Base-by-base conservation (phyloP, 257 asterid genomes). In the Echites panduratus region DNA sequence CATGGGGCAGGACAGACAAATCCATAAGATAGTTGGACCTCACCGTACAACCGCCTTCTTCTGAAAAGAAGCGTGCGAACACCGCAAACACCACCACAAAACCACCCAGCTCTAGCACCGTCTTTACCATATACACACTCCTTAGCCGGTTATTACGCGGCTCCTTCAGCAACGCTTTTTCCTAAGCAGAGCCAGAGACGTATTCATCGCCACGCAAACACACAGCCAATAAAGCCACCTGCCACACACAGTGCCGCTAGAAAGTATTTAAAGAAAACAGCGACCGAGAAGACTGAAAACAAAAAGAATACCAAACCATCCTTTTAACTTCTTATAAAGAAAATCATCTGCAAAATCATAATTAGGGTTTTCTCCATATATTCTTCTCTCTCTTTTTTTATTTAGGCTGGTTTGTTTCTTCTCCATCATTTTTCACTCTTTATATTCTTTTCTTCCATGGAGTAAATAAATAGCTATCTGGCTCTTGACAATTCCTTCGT, bases 281-380 rank as follows among this genome's bases (percentile, higher is more conserved):
- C 58, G 40, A 44, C 12, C 5, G 5, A 43, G 20, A 12, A 71
- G 11, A 56, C 29, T 32, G 48, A 26, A 35, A 72, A 53, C n/a
- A 67, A 22, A 57, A 16, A 38, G 52, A 44, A 7, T 64, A 53
- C 35, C 48, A 66, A 72, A 47, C 64, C 48, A 11, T 66, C 68
- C 32, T 2, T 69, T 66, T 27, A 56, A 22, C 22, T 49, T 54
- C 44, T 56, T 57, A 32, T 63, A 44, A 44, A 76, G 57, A 63
- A 35, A 70, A 61, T 48, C 11, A 56, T 40, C 44, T 43, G 26
- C 22, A 22, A 66, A 78, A 50, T 74, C 78, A 71, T 73, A 68
- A 50, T 83, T 83, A 83, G 86, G 86, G 86, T 75, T 83, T 74
- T 78, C 57, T 53, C 14, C 9, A 1, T 7, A 14, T 69, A 7